Evolutionary conservation across 768 basidiomycete genomes (phyloP), one percentile per base, ranked within the genome.

Genomic region (Fomitopsis pulvina): DNA sequence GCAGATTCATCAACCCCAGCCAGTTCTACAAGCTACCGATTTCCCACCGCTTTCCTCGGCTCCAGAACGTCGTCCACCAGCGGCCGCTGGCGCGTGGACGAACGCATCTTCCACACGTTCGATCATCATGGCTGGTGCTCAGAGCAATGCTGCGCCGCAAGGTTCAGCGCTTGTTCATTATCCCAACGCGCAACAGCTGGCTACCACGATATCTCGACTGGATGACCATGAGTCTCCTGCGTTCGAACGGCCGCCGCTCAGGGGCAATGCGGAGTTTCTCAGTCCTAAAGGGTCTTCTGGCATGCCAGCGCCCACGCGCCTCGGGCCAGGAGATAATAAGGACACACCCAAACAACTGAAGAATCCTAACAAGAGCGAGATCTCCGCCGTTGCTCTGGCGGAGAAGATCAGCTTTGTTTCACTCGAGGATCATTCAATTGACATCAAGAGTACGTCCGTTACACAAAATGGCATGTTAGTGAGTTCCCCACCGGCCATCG

Each of bases 31-130:
- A 41, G 62, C 80, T 6, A 78, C 70, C 2, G 86, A 89, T 65
- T 88, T 88, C 55, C 86, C 86, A 4, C 87, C 87, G 9, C 67
- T 88, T 10, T 68, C 78, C 9, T 62, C 66, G 37, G 69, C 65
- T 4, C 60, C 66, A 18, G 82, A 83, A 64, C 80, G 75, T 57
- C 77, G 77, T 40, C 60, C 71, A 5, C 81, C 81, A 2, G 67
- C 71, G 1, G 76, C 76, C 5, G 71, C 71, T 25, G 86, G 87
- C 22, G 87, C 83, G 21, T 91, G 88, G 88, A 80, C 76, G 20
- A 83, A 81, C 54, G 64, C 77, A 24, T 69, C 78, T 22, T 70
- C 69, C 22, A 68, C 69, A 20, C 72, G 81, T 12, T 71, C 81
- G 20, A 71, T 79, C 51, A 72, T 86, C 38, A 66, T 71, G 52